Conservation (phyloP, 768 basidiomycete genomes). For the Auricularia cornea region DNA sequence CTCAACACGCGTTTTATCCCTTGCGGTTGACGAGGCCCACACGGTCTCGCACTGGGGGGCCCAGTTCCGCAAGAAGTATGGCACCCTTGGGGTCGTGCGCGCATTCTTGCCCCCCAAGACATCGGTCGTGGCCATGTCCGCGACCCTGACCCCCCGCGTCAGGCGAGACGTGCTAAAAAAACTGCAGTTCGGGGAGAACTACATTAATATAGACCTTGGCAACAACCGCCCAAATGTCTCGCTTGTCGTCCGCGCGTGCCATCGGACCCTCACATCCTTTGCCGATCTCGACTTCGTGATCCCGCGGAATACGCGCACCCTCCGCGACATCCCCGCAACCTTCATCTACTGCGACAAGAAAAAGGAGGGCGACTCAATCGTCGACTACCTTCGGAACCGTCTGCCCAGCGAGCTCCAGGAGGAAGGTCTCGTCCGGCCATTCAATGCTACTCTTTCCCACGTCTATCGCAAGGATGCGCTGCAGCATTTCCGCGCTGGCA, state of each 20-base stretch:
- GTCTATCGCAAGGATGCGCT: slow-evolving; percentile 10
- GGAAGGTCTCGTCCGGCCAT: slow-evolving; percentile 11
- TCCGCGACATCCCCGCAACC: slow-evolving; percentile 14
- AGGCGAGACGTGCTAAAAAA: background rate
- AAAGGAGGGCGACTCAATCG: slow-evolving; percentile 16
- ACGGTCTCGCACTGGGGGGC: slow-evolving; percentile 29
- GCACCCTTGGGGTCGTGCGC: slow-evolving; percentile 20
- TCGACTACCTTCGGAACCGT: slow-evolving; percentile 17
- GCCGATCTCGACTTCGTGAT: slow-evolving; percentile 28
- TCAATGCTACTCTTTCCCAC: slow-evolving; percentile 8
- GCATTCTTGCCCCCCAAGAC: slow-evolving; percentile 21
- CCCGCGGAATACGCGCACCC: background rate
- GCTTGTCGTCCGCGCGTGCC: slow-evolving; percentile 20
- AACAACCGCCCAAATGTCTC: slow-evolving; percentile 20
- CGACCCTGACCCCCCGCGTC: slow-evolving; percentile 22
- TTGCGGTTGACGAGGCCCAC: slow-evolving; percentile 24
- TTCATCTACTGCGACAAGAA: slow-evolving; percentile 27
- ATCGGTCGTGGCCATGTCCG: slow-evolving; percentile 26
- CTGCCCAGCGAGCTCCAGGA: slow-evolving; percentile 15
- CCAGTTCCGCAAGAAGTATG: slow-evolving; percentile 26
- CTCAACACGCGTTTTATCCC: background rate
- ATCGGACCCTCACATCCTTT: slow-evolving; percentile 24
- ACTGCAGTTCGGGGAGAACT: background rate
- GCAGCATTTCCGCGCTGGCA: slow-evolving; percentile 17
- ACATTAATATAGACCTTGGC: background rate